Evolutionary conservation across 192 early-diverging fungal species (phyloP).

Genomic region (Backusella macrospora): DNA sequence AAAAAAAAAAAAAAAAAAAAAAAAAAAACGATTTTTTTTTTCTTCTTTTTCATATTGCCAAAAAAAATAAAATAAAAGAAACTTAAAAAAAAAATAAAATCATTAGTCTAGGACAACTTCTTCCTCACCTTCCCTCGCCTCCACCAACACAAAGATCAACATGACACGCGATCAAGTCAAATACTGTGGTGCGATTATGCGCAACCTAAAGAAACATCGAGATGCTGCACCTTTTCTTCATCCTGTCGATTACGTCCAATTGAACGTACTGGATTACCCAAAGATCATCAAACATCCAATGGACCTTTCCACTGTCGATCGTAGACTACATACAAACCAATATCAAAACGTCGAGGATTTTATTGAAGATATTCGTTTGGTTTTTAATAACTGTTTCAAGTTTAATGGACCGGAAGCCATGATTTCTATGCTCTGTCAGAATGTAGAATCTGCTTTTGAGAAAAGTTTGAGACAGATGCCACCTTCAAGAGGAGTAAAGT

Average conservation of each 20-base stretch:
- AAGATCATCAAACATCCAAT: slow-evolving; percentile 70
- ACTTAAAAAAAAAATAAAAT: slow-evolving; percentile 6
- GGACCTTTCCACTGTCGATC: slow-evolving; percentile 74
- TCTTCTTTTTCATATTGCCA: too few species aligned
- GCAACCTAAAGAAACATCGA: slow-evolving; percentile 71
- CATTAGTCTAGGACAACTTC: slow-evolving; percentile 7
- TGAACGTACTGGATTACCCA: slow-evolving; percentile 77
- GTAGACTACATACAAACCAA: slow-evolving; percentile 58
- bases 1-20: not conserved
- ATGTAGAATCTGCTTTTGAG: slow-evolving; percentile 67
- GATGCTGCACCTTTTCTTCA: slow-evolving; percentile 80
- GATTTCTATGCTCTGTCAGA: slow-evolving; percentile 62
- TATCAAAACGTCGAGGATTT: slow-evolving; percentile 70
- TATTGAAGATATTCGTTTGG: slow-evolving; percentile 63
- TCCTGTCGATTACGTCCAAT: slow-evolving; percentile 70
- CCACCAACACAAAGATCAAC: slow-evolving; percentile 25
- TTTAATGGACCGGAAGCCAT: slow-evolving; percentile 75
- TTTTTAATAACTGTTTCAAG: slow-evolving; percentile 76
- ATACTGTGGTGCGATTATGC: slow-evolving; percentile 72
- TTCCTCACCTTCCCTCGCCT: slow-evolving; percentile 22
- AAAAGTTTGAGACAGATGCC: slow-evolving; percentile 70
- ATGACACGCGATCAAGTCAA: slow-evolving; percentile 82
- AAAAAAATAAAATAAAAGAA: too few species aligned
- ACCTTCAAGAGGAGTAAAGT: slow-evolving; percentile 50
- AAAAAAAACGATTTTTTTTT: too few species aligned